A percentile compares a stretch with the other conserved stretches of the same genome.
Evolutionary conservation across 1,139 yeast species (phyloP).

Genomic region (Hansenula anomala): DNA sequence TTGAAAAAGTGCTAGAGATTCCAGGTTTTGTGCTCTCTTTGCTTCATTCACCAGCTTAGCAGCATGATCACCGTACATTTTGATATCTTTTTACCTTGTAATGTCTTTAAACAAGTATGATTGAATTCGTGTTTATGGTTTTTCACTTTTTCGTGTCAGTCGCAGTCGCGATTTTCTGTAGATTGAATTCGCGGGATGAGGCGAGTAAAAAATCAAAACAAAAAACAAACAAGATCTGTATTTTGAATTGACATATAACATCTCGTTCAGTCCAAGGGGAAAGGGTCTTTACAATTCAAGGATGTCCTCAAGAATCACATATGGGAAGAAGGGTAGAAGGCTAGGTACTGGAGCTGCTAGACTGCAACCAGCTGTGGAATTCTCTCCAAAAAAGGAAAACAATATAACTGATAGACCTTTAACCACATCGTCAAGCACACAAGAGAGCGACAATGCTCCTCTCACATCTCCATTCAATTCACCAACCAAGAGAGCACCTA

Average conservation of each 20-base stretch:
- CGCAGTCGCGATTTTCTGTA: no score
- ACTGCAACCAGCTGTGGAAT: slow-evolving; percentile 7
- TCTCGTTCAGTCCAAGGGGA: no score
- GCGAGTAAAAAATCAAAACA: no score
- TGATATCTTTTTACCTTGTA: no score
- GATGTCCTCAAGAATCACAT: slow-evolving; percentile 4
- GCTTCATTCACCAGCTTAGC: slow-evolving; percentile 81
- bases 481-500: not conserved
- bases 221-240: no score
- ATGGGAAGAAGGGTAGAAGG: slow-evolving; percentile 9
- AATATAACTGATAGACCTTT: not conserved
- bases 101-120: no score
- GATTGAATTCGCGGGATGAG: no score
- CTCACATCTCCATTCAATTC: not conserved
- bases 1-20: slow-evolving; percentile 68
- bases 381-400: slow-evolving; percentile 4
- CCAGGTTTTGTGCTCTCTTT: slow-evolving; percentile 65
- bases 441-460: slow-evolving; percentile 5
- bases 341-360: not conserved
- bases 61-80: slow-evolving; percentile 88
- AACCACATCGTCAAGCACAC: not conserved
- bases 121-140: no score
- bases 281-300: no score
- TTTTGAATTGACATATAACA: no score
- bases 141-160: not conserved